These are phyloP conservation scores for Ustilago tritici DNA, from an alignment of 1,284 basidiomycete species.

Conservation along the genomic window DNA sequence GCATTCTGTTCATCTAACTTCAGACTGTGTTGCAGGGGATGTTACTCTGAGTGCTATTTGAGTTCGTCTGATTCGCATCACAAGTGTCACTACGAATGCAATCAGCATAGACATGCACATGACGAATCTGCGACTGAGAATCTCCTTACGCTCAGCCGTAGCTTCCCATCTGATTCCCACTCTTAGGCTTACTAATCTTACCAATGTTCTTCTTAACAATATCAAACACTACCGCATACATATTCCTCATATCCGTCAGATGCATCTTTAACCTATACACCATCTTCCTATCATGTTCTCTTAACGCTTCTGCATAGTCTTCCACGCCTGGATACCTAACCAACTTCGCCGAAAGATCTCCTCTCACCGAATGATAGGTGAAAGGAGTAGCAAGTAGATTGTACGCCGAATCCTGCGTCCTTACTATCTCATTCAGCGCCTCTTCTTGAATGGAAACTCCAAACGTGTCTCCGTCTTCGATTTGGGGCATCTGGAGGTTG, in stretches of 20 bases:
- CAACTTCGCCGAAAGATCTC: slow-evolving; percentile 46
- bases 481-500: slow-evolving; percentile 53
- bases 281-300: slow-evolving; percentile 44
- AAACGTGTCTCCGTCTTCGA: slow-evolving; percentile 57
- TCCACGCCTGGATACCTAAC: slow-evolving; percentile 43
- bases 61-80: no score
- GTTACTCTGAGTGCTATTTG: no score
- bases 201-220: slow-evolving; percentile 51
- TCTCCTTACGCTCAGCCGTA: slow-evolving; percentile 20
- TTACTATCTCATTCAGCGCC: slow-evolving; percentile 49
- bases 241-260: slow-evolving; percentile 46
- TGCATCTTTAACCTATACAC: slow-evolving; percentile 51
- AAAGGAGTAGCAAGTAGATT: slow-evolving; percentile 48
- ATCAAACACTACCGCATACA: slow-evolving; percentile 51
- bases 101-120: no score
- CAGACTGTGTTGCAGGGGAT: no score
- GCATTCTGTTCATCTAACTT: neutral
- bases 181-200: slow-evolving; percentile 54
- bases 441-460: slow-evolving; percentile 56
- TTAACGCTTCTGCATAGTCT: slow-evolving; percentile 43
- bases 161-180: slow-evolving; percentile 54
- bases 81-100: neutral
- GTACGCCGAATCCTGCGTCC: slow-evolving; percentile 51
- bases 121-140: no score
- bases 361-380: slow-evolving; percentile 32